Evolutionary conservation across 305 asterid genomes (phyloP), one percentile per base, ranked within the genome.

Genomic region (Fraxinus xanthoxyloides): DNA sequence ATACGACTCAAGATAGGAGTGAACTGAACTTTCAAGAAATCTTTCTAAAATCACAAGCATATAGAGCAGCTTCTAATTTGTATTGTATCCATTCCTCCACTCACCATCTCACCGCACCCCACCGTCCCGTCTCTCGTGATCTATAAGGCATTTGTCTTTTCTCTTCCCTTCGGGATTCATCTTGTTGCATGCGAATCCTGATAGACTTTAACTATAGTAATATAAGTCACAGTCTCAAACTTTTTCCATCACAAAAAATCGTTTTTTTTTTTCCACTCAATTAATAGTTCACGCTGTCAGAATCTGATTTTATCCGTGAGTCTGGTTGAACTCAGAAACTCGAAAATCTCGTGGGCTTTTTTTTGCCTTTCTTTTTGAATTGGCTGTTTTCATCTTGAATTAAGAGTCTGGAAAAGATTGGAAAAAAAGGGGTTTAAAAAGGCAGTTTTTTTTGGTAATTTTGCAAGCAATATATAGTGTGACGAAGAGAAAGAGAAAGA

Each of bases 321-420:
- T 28, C 69, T 69, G 76, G 61, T 32, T 31, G 38, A 69, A 77
- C 40, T 38, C 21, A 76, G 35, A 61, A 78, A 69, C 86, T 72
- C 84, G 4, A 72, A 77, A 78, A 35, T 79, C 88, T 72, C 87
- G 90, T 87, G 88, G 38, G 46, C 84, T 75, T 85, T 80, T 78
- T 30, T 48, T 40, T 10, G 15, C 51, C 61, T 76, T 69, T 67
- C 48, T 23, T 34, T 32, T 7, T 9, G 34, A n/a, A 48, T 46
- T 72, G 56, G 40, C 15, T 54, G 72, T 77, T 65, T 32, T 56
- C 28, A 74, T 76, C 81, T 80, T 54, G 78, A 38, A 74, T 74
- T 77, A 70, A 67, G 79, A 63, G 82, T 79, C 26, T 81, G 79
- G 75, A 61, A 23, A 65, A 34, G 87, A 81, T 78, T 81, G 77